A percentile compares a stretch with the other conserved stretches of the same genome.
These are phyloP conservation scores for Excoecaria agallocha DNA, from an alignment of 345 rosid species.

Conservation along the genomic window DNA sequence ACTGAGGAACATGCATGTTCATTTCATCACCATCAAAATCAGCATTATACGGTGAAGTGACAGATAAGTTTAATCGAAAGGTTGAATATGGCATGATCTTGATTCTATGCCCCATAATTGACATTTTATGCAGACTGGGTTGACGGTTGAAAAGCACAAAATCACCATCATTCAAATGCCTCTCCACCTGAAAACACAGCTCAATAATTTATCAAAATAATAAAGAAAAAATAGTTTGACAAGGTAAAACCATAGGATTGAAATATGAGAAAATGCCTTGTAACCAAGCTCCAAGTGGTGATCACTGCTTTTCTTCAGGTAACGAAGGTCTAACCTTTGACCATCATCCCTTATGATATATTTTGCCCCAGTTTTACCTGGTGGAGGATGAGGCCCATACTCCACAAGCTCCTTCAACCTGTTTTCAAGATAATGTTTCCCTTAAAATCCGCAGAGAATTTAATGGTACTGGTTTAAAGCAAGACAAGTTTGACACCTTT, in stretches of 20 bases:
- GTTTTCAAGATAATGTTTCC: conserved; percentile 12
- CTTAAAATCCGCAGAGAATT: conserved; percentile 5
- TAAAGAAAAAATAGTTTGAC: neutral
- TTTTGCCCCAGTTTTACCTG: conserved; percentile 95
- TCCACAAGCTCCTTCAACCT: conserved; percentile 96
- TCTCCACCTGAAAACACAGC: conserved; percentile 70
- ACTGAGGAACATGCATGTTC: conserved; percentile 99
- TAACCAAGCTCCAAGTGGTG: conserved; percentile 98
- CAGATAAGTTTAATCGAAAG: conserved; percentile 86
- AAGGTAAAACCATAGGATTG: neutral
- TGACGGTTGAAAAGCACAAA: conserved; percentile 93
- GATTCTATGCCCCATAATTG: conserved; percentile 96
- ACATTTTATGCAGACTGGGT: conserved; percentile 98
- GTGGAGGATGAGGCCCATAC: conserved; percentile 96
- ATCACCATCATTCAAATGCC: conserved; percentile 91
- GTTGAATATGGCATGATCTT: conserved; percentile 98
- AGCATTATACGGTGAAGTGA: conserved; percentile 97
- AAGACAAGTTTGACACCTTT: conserved; percentile 47
- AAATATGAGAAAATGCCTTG: conserved; percentile 43
- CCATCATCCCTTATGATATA: conserved; percentile 98
- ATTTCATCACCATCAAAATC: conserved; percentile 99
- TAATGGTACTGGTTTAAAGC: neutral
- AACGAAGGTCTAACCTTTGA: conserved; percentile 95
- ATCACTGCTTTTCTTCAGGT: conserved; percentile 97
- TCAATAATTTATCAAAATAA: neutral